Base-by-base conservation (phyloP, 2,329 filamentous ascomycete species). In the Colletotrichum eleusines region DNA sequence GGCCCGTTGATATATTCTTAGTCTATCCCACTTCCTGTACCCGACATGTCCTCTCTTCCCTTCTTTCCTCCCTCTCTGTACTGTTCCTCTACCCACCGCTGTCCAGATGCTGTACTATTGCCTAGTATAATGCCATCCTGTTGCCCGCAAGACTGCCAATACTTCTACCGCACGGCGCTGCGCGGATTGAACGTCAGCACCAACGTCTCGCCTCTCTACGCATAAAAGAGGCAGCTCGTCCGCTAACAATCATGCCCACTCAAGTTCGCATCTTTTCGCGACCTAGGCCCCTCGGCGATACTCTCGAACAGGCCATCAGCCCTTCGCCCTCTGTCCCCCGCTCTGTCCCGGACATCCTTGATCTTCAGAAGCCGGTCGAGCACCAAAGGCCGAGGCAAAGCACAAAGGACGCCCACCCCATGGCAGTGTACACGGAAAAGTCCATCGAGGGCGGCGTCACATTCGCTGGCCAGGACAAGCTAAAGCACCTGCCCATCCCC, bases 401-500 rank as follows among this genome's bases (percentile, higher is more conserved):
- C 31, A 64, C 28, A 26, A 44, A 60, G 12, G 28, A 69, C 62
- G 51, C 46, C 48, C 50, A 74, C 28, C 87, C 87, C 53, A 90
- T 89, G 82, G 84, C 88, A 57, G 81, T 83, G 11, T 84, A 83
- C 66, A 77, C 85, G 63, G 85, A 89, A 66, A 80, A 88, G 76
- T 80, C 85, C 67, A 86, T 86, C 67, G 87, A 88, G 75, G 92
- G 89, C 7, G 91, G 94, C 63, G 90, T 97, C 78, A 98, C 96
- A 0, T 99, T 96, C 82, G 92, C 94, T 40, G 87, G 91, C 69
- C 95, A 99, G 80, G 94, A 97, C 74, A 92, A 90, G 74, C 87
- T 99, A 9, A 94, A 95, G 1, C 97, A 96, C 80, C 86, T 99
- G 48, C 96, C 96, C 9, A 97, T 99, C 63, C 96, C 95, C 0